A percentile compares a stretch with the other conserved stretches of the same genome.
These are phyloP conservation scores for Ilex aquifolium DNA, from an alignment of 257 asterid species.

Conservation along the genomic window DNA sequence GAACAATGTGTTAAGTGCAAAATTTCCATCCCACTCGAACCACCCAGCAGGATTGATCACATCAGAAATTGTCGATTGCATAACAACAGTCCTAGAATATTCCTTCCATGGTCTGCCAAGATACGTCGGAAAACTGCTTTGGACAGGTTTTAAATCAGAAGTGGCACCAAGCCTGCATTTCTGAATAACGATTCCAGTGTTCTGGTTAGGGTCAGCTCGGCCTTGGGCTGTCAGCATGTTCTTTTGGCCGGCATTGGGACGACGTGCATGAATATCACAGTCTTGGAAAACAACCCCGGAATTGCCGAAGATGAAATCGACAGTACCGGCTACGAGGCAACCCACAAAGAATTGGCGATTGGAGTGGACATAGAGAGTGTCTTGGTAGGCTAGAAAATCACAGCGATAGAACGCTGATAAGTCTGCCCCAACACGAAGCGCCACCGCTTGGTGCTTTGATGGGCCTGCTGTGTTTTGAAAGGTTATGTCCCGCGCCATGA, in stretches of 20 bases:
- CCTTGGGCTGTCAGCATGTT: constrained; percentile 77
- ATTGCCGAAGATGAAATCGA: constrained; percentile 61
- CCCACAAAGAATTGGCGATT: too few species aligned
- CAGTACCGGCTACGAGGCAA: constrained; percentile 1
- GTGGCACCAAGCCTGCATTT: constrained; percentile 53
- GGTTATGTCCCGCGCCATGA: constrained; percentile 58
- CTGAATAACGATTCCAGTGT: constrained; percentile 62
- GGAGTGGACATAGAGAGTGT: too few species aligned
- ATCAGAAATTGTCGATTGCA: constrained; percentile 49
- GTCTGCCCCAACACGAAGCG: constrained; percentile 62
- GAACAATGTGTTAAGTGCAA: constrained; percentile 45
- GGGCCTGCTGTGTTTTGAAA: constrained; percentile 67
- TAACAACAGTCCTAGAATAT: constrained; percentile 55
- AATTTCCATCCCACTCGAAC: constrained; percentile 39
- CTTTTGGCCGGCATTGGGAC: constrained; percentile 8
- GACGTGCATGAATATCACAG: constrained; percentile 60
- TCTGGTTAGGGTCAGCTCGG: constrained; percentile 60
- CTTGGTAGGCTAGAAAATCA: too few species aligned
- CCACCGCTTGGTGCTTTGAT: constrained; percentile 64
- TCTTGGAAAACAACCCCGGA: constrained; percentile 45
- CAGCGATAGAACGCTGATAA: constrained; percentile 46
- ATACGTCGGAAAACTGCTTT: constrained; percentile 36
- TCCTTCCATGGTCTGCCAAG: constrained; percentile 62
- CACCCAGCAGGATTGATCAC: constrained; percentile 30
- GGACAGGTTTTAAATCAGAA: constrained; percentile 43